A percentile compares a stretch with the other conserved stretches of the same genome.
Conservation (phyloP, 441 rosid genomes). For the Rhodomyrtus psidioides region DNA sequence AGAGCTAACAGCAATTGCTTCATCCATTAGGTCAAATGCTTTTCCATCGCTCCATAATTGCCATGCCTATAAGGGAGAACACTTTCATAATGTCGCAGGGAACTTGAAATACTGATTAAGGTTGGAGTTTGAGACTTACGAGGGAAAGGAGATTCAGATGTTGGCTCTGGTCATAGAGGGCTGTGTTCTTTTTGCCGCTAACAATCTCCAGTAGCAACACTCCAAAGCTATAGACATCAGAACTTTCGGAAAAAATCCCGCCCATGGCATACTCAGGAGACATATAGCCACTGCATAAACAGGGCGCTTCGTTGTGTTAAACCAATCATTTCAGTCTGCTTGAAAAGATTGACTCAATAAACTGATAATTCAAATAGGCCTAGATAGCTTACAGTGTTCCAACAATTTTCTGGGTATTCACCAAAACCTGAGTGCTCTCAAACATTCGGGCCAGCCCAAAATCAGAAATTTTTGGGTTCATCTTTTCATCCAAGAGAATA, state of each 20-base stretch:
- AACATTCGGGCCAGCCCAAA: not conserved
- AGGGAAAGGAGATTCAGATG: not conserved
- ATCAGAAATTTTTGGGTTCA: slow-evolving; percentile 6
- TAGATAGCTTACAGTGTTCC: slow-evolving; percentile 5
- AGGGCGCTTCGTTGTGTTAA: too few species aligned
- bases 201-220: not conserved
- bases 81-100: not conserved
- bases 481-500: not conserved
- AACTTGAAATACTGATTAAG: not conserved
- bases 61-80: not conserved
- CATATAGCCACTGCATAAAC: not conserved
- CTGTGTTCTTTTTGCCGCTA: not conserved
- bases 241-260: slow-evolving; percentile 1
- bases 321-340: too few species aligned
- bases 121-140: not conserved
- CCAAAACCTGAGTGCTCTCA: not conserved
- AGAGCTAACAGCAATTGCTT: not conserved
- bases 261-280: slow-evolving; percentile 4
- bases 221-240: slow-evolving; percentile 6
- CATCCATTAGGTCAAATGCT: not conserved
- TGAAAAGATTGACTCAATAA: not conserved
- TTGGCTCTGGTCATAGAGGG: not conserved
- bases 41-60: not conserved
- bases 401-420: not conserved
- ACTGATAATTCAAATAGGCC: not conserved